Evolutionary conservation across 139 green algal genomes (phyloP).

Genomic region (Zygnema circumcarinatum): DNA sequence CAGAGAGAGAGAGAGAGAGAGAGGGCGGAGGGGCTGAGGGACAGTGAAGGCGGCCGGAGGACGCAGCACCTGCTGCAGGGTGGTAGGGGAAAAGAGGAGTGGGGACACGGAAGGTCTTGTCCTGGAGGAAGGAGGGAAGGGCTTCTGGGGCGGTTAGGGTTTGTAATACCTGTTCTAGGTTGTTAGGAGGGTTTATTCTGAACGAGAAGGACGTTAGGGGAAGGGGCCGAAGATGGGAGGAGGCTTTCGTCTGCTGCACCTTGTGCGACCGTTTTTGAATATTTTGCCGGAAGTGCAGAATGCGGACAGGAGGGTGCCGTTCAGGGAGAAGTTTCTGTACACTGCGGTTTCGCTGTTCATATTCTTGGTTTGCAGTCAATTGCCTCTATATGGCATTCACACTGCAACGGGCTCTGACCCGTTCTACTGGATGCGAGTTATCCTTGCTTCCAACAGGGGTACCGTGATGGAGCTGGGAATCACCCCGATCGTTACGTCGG

Average conservation of each 20-base stretch:
- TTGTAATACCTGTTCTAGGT: no score
- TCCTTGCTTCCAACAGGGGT: conserved; percentile 95
- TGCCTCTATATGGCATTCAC: conserved; percentile 97
- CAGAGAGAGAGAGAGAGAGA: no score
- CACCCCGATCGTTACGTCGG: conserved; percentile 94
- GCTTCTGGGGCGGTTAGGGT: no score
- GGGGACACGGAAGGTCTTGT: no score
- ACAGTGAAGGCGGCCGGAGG: no score
- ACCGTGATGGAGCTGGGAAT: conserved; percentile 99
- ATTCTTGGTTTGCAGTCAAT: conserved; percentile 97
- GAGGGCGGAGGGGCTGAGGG: no score
- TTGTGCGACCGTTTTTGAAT: conserved; percentile 87
- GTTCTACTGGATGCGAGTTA: conserved; percentile 98
- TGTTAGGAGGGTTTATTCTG: no score
- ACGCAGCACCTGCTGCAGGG: no score
- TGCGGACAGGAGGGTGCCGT: conserved; percentile 74
- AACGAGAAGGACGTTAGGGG: no score
- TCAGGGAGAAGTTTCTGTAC: conserved; percentile 90
- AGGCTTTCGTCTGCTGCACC: conserved; percentile 75
- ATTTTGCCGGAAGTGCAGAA: conserved; percentile 86
- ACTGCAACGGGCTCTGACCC: conserved; percentile 86
- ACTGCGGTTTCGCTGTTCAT: conserved; percentile 93
- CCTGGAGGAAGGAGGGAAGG: no score
- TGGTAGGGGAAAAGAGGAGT: no score
- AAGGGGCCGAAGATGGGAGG: conserved; percentile 51